These are phyloP conservation scores for Cicer pinnatifidum DNA, from an alignment of 306 rosid genomes.

Conservation along the genomic window DNA sequence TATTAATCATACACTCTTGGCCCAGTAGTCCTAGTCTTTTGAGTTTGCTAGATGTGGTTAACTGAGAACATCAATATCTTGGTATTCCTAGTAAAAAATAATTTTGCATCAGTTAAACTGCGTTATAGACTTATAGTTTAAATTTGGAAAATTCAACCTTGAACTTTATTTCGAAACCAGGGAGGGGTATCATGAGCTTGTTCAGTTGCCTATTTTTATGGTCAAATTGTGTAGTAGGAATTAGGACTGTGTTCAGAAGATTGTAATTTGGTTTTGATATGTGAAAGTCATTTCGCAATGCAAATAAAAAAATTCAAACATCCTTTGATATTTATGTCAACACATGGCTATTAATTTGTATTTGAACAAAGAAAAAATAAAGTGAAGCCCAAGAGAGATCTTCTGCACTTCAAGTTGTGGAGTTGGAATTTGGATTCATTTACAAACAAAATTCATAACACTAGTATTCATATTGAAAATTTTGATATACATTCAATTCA, in stretches of 20 bases:
- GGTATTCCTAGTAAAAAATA: conserved; percentile 16
- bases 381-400: background rate
- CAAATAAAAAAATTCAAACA: conserved; percentile 1
- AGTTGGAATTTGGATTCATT: conserved; percentile 17
- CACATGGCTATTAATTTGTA: no score
- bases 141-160: background rate
- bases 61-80: background rate
- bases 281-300: background rate
- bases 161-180: background rate
- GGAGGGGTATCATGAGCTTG: no score
- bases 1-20: conserved; percentile 13
- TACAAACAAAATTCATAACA: conserved; percentile 8
- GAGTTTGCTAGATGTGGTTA: background rate
- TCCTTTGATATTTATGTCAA: background rate
- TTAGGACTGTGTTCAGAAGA: background rate
- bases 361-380: no score
- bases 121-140: background rate
- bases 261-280: conserved; percentile 7
- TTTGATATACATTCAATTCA: conserved; percentile 27
- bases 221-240: background rate
- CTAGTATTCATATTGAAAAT: conserved; percentile 1
- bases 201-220: no score
- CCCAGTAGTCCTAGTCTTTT: background rate
- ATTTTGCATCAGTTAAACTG: background rate
- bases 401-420: background rate